phyloP scores from a whole-genome alignment of 2,329 filamentous ascomycete genomes.

The Cryphonectria naterciae region DNA sequence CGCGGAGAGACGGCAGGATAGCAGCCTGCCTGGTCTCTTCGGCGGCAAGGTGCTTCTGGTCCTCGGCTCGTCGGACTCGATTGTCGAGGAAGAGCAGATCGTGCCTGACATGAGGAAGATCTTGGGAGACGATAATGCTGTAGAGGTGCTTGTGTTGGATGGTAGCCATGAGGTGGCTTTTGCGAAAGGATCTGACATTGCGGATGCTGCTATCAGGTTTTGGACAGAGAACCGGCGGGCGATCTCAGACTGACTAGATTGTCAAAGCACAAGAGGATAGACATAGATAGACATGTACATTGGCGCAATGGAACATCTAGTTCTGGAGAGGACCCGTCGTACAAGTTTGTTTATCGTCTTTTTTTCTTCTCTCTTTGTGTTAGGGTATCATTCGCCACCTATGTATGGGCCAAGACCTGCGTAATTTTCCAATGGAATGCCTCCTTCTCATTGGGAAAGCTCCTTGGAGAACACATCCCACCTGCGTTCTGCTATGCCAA shows the following conservation, averaged over 20 bases:
- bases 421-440: not conserved
- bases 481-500: constrained; percentile 62
- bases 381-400: constrained; percentile 37
- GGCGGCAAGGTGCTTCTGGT: constrained; percentile 64
- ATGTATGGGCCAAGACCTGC: not conserved
- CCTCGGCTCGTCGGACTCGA: constrained; percentile 66
- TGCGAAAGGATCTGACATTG: constrained; percentile 61
- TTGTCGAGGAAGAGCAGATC: constrained; percentile 69
- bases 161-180: constrained; percentile 75
- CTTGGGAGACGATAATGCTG: constrained; percentile 58
- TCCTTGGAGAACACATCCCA: constrained; percentile 63
- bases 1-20: constrained; percentile 39
- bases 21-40: constrained; percentile 41
- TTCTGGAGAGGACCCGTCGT: not conserved
- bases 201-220: constrained; percentile 43
- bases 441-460: constrained; percentile 30
- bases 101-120: constrained; percentile 61
- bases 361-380: not conserved
- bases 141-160: constrained; percentile 60
- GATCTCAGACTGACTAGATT: not conserved
- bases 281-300: not conserved
- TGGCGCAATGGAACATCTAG: not conserved
- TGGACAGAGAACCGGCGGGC: constrained; percentile 34
- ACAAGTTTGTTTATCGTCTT: not conserved
- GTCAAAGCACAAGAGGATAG: not conserved